phyloP scores from a whole-genome alignment of 495 filamentous ascomycete species.

The Aspergillus haitiensis region DNA sequence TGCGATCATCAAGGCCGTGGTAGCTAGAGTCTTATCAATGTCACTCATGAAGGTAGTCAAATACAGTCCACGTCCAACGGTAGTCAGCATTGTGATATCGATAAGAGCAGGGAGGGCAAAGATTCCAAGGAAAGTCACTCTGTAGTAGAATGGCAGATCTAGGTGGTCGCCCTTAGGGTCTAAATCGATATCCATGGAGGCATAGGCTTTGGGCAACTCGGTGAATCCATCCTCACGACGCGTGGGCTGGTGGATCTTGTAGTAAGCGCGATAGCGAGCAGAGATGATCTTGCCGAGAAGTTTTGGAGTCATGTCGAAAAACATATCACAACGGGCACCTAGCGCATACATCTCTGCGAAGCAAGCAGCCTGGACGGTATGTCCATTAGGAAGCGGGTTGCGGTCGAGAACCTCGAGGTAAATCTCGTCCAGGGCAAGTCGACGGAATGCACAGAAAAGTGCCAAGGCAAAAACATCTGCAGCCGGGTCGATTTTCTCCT shows the following conservation, averaged over 20 bases:
- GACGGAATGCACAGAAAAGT: conserved; percentile 22
- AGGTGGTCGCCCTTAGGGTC: conserved; percentile 17
- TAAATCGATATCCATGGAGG: conserved; percentile 22
- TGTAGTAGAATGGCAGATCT: conserved; percentile 12
- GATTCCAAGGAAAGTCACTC: conserved; percentile 20
- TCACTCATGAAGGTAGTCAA: conserved; percentile 24
- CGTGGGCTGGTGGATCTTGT: conserved; percentile 18
- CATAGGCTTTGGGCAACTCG: conserved; percentile 21
- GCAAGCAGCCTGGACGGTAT: conserved; percentile 18
- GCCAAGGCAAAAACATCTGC: conserved; percentile 17
- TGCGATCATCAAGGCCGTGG: conserved; percentile 21
- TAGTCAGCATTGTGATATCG: conserved; percentile 22
- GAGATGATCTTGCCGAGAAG: conserved; percentile 19
- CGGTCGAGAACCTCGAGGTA: conserved; percentile 22
- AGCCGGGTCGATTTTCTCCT: conserved; percentile 11
- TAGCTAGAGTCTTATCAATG: conserved; percentile 19
- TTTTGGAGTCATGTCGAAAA: conserved; percentile 23
- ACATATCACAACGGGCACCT: conserved; percentile 20
- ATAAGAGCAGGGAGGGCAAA: conserved; percentile 21
- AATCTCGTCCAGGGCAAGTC: conserved; percentile 19
- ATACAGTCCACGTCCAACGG: conserved; percentile 21
- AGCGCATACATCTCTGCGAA: conserved; percentile 23
- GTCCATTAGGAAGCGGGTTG: conserved; percentile 20
- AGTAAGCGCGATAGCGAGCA: conserved; percentile 14
- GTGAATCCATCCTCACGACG: conserved; percentile 22